A percentile compares a stretch with the other conserved stretches of the same genome.
These are phyloP conservation scores for Chalaropsis thielavioides DNA, from an alignment of 2,329 filamentous ascomycete species.

Conservation along the genomic window DNA sequence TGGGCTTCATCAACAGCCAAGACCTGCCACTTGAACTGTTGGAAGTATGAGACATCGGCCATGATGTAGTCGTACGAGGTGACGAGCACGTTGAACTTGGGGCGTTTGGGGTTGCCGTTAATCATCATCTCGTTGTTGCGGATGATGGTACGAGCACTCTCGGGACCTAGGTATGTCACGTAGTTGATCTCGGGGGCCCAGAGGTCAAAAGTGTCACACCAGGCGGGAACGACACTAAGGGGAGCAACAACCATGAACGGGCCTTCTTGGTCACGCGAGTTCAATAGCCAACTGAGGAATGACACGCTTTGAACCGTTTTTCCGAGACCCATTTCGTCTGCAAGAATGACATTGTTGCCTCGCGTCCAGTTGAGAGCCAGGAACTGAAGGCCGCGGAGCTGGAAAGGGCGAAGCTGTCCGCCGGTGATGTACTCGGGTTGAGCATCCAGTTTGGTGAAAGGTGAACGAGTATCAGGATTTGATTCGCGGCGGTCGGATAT, in stretches of 20 bases:
- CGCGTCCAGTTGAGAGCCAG: slow-evolving; percentile 91
- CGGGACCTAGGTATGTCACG: slow-evolving; percentile 87
- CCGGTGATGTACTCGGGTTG: slow-evolving; percentile 76
- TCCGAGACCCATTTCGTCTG: slow-evolving; percentile 95
- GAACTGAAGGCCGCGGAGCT: slow-evolving; percentile 88
- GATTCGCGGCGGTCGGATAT: slow-evolving; percentile 65
- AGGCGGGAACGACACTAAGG: slow-evolving; percentile 90
- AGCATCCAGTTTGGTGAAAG: slow-evolving; percentile 57
- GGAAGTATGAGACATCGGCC: slow-evolving; percentile 68
- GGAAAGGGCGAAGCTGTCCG: slow-evolving; percentile 81
- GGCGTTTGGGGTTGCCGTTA: slow-evolving; percentile 72
- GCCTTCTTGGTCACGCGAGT: slow-evolving; percentile 77
- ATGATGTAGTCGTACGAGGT: slow-evolving; percentile 97
- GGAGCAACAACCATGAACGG: slow-evolving; percentile 96
- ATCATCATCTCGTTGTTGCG: slow-evolving; percentile 79
- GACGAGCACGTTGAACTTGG: slow-evolving; percentile 93
- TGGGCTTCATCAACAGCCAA: slow-evolving; percentile 94
- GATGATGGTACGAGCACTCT: slow-evolving; percentile 73
- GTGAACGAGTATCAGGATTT: slow-evolving; percentile 57
- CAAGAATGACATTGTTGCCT: slow-evolving; percentile 88
- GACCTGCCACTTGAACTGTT: slow-evolving; percentile 92
- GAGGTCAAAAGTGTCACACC: slow-evolving; percentile 93
- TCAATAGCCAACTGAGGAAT: slow-evolving; percentile 92
- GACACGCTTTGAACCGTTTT: slow-evolving; percentile 97
- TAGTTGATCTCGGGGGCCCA: slow-evolving; percentile 97